Conservation (phyloP, 768 basidiomycete genomes). For the Chalciporus piperatus region DNA sequence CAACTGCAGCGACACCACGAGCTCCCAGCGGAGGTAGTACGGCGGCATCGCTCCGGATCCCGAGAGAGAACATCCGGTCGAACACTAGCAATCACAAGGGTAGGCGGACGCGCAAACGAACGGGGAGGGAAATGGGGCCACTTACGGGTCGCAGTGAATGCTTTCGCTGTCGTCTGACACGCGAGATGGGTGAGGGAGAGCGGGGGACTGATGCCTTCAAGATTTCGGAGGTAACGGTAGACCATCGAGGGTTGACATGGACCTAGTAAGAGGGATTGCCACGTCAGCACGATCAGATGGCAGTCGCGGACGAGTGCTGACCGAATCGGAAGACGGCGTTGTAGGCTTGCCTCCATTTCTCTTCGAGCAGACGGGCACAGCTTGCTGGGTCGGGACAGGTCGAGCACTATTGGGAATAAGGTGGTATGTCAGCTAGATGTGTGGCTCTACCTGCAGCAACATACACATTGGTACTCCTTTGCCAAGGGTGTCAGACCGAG, state of each 20-base stretch:
- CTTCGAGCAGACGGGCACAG: slow-evolving; percentile 85
- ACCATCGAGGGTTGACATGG: slow-evolving; percentile 91
- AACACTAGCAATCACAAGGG: slow-evolving; percentile 53
- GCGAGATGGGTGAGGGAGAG: slow-evolving; percentile 80
- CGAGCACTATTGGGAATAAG: slow-evolving; percentile 50
- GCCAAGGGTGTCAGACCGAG: slow-evolving; percentile 81
- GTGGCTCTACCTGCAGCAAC: slow-evolving; percentile 19
- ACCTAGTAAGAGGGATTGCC: slow-evolving; percentile 39
- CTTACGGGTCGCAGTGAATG: slow-evolving; percentile 82
- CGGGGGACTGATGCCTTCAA: slow-evolving; percentile 90
- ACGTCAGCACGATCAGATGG: not conserved
- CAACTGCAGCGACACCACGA: slow-evolving; percentile 63
- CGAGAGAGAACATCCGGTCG: slow-evolving; percentile 86
- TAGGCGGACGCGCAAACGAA: not conserved
- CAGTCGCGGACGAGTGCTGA: slow-evolving; percentile 17
- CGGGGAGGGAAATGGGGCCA: not conserved
- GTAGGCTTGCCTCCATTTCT: slow-evolving; percentile 92
- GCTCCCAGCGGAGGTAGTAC: slow-evolving; percentile 51
- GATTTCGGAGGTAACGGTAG: slow-evolving; percentile 83
- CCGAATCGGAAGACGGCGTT: slow-evolving; percentile 85
- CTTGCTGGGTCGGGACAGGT: slow-evolving; percentile 77
- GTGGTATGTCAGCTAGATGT: not conserved
- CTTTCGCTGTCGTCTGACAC: slow-evolving; percentile 87
- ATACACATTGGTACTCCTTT: slow-evolving; percentile 94
- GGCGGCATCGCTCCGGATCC: slow-evolving; percentile 71